phyloP scores from a whole-genome alignment of 2,329 filamentous ascomycete species.

The Phialophora tarda region DNA sequence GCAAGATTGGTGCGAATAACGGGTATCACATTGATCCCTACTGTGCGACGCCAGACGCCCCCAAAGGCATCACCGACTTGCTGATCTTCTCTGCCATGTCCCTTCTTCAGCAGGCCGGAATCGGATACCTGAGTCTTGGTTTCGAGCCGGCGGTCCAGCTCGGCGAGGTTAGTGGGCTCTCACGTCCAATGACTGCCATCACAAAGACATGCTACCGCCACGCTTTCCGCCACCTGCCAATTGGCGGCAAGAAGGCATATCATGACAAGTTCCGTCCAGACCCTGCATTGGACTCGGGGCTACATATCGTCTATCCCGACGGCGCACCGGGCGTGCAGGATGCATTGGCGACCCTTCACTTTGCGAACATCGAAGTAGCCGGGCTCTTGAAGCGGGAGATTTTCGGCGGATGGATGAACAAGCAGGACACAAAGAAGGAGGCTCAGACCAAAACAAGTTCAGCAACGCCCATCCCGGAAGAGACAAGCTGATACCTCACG shows the following conservation, averaged over 20 bases:
- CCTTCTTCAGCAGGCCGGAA: constrained; percentile 43
- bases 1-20: constrained; percentile 45
- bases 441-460: background rate
- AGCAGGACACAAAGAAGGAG: background rate
- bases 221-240: constrained; percentile 45
- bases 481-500: background rate
- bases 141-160: constrained; percentile 47
- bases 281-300: constrained; percentile 41
- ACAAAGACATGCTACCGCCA: constrained; percentile 44
- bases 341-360: constrained; percentile 46
- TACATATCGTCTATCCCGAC: constrained; percentile 48
- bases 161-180: constrained; percentile 45
- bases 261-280: constrained; percentile 50
- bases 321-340: constrained; percentile 44
- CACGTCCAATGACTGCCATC: constrained; percentile 40
- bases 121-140: constrained; percentile 49
- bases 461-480: background rate
- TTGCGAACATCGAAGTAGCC: constrained; percentile 49
- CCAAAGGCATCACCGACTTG: constrained; percentile 49
- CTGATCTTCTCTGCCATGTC: constrained; percentile 49
- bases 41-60: constrained; percentile 45
- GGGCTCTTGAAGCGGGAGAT: constrained; percentile 30
- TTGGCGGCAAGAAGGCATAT: constrained; percentile 49
- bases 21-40: constrained; percentile 53
- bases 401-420: constrained; percentile 8